Base-by-base conservation (phyloP, 2,329 filamentous ascomycete species). In the Trichophyton mentagrophytes region DNA sequence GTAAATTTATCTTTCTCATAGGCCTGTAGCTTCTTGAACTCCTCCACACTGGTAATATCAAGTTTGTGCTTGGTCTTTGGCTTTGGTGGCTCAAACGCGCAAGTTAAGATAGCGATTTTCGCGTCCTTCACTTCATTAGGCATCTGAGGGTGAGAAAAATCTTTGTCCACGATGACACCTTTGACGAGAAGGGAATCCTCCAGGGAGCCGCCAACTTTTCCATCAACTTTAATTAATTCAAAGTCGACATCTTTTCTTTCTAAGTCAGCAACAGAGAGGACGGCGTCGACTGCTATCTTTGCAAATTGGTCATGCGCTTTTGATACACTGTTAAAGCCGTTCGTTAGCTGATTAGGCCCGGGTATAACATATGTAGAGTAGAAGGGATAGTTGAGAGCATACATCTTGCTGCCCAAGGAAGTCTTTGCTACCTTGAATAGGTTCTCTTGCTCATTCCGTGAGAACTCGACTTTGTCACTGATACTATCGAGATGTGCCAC, bases 31-130 rank as follows among this genome's bases (percentile, higher is more conserved):
- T 95, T 93, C 81, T 95, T 96, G 82, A 96, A 99, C 78, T 99
- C 93, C 68, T 97, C 92, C 6, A 99, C 92, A 47, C 86, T 89
- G 61, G 90, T 93, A 72, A 99, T 99, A 71, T 99, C 93, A 64
- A 99, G 84, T 81, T 96, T 95, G 78, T 99, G 93, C 84, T 99
- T 99, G 56, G 93, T 99, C 84, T 99, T 99, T 67, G 93, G 93
- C 82, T 99, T 99, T 58, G 93, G 93, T 36, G 93, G 93, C 79
- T 99, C 93, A 72, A 99, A 99, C 3, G 93, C 90, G 74, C 93
- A 99, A 58, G 93, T 99, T 63, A 99, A 79, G 70, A 99, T 99
- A 67, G 93, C 93, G 71, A 99, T 85, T 80, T 96, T 97, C 71
- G 93, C 95, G 76, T 99, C 90, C 69, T 81, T 83, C 65, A 99